These are phyloP conservation scores for Stylosanthes scabra DNA, from an alignment of 331 rosid genomes.

Conservation along the genomic window DNA sequence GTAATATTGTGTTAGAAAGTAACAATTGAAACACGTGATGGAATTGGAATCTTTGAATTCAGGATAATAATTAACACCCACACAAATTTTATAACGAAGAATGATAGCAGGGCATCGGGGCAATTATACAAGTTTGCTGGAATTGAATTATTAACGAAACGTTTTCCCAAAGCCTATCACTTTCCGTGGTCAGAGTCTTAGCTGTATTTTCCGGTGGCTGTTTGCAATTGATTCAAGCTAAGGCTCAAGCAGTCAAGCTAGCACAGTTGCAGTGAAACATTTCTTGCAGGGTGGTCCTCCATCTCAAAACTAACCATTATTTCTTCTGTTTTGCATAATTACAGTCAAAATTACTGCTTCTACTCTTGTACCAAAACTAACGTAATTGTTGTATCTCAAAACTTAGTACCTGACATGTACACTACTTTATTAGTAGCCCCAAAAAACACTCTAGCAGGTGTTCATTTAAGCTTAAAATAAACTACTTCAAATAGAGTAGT, in stretches of 20 bases:
- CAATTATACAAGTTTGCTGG: too few species aligned
- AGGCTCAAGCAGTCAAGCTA: neutral
- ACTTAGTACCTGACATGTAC: neutral
- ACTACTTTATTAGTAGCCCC: too few species aligned
- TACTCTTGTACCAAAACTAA: neutral
- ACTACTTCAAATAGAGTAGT: too few species aligned
- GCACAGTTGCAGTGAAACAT: neutral
- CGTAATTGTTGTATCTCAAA: neutral
- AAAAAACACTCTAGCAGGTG: too few species aligned
- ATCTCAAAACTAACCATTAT: neutral
- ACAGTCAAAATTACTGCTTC: neutral
- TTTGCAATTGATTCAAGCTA: slow-evolving; percentile 8
- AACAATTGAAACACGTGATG: neutral
- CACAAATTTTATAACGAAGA: neutral
- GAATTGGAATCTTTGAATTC: slow-evolving; percentile 1
- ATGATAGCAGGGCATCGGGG: neutral
- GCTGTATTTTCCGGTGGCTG: neutral
- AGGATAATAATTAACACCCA: neutral
- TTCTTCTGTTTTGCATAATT: neutral
- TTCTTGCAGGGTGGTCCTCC: slow-evolving; percentile 4
- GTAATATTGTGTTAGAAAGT: too few species aligned
- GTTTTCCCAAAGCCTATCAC: neutral
- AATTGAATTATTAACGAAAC: too few species aligned
- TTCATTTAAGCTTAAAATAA: too few species aligned
- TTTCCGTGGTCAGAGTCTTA: neutral